Evolutionary conservation across 2,329 filamentous ascomycete species (phyloP), one percentile per base, ranked within the genome.

Genomic region (Colletotrichum sp.): DNA sequence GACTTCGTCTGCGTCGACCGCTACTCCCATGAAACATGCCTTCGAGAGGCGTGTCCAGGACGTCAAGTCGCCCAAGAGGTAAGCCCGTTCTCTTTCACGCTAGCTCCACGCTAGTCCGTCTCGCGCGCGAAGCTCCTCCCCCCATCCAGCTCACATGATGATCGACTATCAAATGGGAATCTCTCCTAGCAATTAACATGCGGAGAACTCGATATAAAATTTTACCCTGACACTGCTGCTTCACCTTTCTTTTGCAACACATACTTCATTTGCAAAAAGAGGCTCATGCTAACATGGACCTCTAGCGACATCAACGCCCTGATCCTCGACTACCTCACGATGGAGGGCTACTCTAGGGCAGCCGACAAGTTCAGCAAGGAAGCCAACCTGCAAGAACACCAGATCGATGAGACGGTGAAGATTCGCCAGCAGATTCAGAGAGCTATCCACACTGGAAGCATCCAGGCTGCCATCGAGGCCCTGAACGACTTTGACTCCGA

Each of bases 131-230:
- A 21, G 32, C 72, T 77, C 63, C 82, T 71, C 67, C 36, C 71
- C 63, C 30, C 12, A 28, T 65, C 71, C 81, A 79, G 81, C 82
- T 76, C 71, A 88, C 81, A 89, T 92, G 89, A 98, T 98, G 96
- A 98, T 95, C 89, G 90, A 87, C 88, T 93, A 93, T 95, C 93
- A 78, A 98, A 98, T 99, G 97, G 97, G 97, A 99, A 99, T 99
- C 97, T 99, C 98, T 99, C 97, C 94, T 95, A 99, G 95, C 91
- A 90, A 92, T 89, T 87, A 76, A 85, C 87, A 91, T 99, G 97
- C 95, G 94, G 97, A 99, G 93, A 95, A 93, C 86, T 89, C 88
- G 90, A 93, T 95, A 84, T 84, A 81, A 93, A 95, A 92, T 93
- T 92, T 92, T 94, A 92, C 92, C 87, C 90, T 90, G 93, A 84